These are phyloP conservation scores for Cokeromyces recurvatus DNA, from an alignment of 371 early-diverging fungal genomes.

Conservation along the genomic window DNA sequence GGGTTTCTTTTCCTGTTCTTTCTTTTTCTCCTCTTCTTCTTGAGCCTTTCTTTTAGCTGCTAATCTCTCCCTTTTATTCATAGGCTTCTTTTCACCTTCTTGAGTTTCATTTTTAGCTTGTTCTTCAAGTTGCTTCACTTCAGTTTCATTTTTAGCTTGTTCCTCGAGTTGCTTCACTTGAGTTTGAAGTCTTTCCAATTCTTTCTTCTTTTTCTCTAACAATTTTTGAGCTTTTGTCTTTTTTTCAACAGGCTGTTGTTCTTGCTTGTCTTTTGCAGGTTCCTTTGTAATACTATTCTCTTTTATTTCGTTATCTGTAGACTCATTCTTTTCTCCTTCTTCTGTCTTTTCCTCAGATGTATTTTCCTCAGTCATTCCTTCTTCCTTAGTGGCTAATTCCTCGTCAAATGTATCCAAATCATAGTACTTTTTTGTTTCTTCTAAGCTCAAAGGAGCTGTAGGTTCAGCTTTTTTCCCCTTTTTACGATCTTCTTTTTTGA, in stretches of 20 bases:
- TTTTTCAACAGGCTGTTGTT: slow-evolving; percentile 13
- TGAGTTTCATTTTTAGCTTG: background rate
- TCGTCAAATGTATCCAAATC: slow-evolving; percentile 57
- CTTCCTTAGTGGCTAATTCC: slow-evolving; percentile 22
- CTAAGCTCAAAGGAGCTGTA: slow-evolving; percentile 41
- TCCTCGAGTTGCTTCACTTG: slow-evolving; percentile 18
- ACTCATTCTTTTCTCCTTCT: background rate
- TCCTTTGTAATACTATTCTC: background rate
- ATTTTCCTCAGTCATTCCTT: background rate
- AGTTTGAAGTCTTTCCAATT: slow-evolving; percentile 17
- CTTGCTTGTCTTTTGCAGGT: slow-evolving; percentile 4
- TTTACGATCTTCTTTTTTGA: slow-evolving; percentile 36
- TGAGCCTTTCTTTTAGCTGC: slow-evolving; percentile 21
- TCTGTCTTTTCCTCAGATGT: background rate
- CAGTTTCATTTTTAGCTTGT: slow-evolving; percentile 7
- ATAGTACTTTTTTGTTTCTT: slow-evolving; percentile 44
- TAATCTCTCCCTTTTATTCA: slow-evolving; percentile 24
- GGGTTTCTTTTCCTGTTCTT: slow-evolving; percentile 8
- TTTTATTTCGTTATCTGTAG: slow-evolving; percentile 1
- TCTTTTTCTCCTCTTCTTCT: slow-evolving; percentile 19
- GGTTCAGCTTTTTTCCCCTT: slow-evolving; percentile 37
- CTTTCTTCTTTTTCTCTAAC: slow-evolving; percentile 24
- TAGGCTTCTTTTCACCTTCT: slow-evolving; percentile 20
- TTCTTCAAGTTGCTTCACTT: background rate
- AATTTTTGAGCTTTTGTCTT: slow-evolving; percentile 22